phyloP scores from a whole-genome alignment of 495 filamentous ascomycete species.

The Neurospora pannonica region DNA sequence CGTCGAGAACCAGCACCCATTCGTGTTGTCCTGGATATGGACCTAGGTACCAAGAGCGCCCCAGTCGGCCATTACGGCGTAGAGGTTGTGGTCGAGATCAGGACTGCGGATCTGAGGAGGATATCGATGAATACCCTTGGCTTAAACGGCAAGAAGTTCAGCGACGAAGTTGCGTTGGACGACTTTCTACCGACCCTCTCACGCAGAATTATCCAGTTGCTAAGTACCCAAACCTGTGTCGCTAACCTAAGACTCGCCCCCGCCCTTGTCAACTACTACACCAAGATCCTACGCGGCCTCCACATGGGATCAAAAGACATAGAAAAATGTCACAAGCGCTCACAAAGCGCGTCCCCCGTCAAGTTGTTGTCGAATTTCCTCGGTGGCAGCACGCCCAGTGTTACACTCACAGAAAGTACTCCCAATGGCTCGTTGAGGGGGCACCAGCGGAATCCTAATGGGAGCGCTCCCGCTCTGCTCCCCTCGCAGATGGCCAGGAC shows the following conservation, averaged over 20 bases:
- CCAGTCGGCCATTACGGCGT: conserved; percentile 61
- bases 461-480: conserved; percentile 21
- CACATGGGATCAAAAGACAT: conserved; percentile 46
- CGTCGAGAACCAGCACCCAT: conserved; percentile 49
- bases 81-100: conserved; percentile 50
- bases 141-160: conserved; percentile 51
- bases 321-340: conserved; percentile 43
- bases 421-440: conserved; percentile 16
- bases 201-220: conserved; percentile 45
- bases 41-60: conserved; percentile 46
- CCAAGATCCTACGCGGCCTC: conserved; percentile 66
- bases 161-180: conserved; percentile 58
- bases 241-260: conserved; percentile 58
- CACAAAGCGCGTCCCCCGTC: conserved; percentile 67
- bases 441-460: conserved; percentile 28
- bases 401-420: conserved; percentile 1
- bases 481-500: conserved; percentile 24
- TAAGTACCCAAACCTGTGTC: conserved; percentile 59
- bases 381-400: conserved; percentile 31
- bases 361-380: conserved; percentile 84
- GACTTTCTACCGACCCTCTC: conserved; percentile 58
- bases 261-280: conserved; percentile 54
- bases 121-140: conserved; percentile 50
- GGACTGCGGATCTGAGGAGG: conserved; percentile 29
- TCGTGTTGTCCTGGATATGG: conserved; percentile 52